Evolutionary conservation across 129 eudicot genomes (phyloP), one percentile per base, ranked within the genome.

Genomic region (Saussurea involucrata): DNA sequence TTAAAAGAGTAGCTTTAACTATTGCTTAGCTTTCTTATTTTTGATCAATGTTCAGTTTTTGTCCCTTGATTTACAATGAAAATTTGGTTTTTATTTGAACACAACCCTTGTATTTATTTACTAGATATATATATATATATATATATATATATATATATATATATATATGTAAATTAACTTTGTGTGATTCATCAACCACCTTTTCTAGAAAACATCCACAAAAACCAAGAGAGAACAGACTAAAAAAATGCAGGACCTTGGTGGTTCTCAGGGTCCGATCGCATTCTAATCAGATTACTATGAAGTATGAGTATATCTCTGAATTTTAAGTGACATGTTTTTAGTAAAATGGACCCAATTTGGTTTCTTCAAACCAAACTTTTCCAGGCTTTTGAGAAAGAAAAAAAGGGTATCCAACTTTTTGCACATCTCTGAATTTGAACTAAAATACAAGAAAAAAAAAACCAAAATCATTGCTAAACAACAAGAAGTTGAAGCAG

Each of bases 401-500:
- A 12, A 44, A 11, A 44, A 12, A 44, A 8, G 55, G 15, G 1
- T n/a, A n/a, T n/a, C n/a, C n/a, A n/a, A n/a, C 49, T 40, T 1
- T 40, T 40, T 40, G 15, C 13, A 17, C 21, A 49, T 49, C 8
- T 49, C 1, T 9, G 6, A 20, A 57, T 31, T 13, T 73, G 29
- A 57, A 57, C 8, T 21, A 32, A 10, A 28, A 31, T 4, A 13
- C 15, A 28, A 11, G 21, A 7, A 74, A 8, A 63, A 28, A 31
- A 20, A 72, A 42, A 24, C 28, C 31, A 8, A 37, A 18, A 34
- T 24, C 36, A n/a, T 63, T 11, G 68, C 44, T 68, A 70, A 61
- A 70, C 44, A 70, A 69, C 46, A 1, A 78, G 4, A 36, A 22
- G 63, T 78, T 78, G 76, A 61, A 58, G 29, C 63, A 78, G 71